Percentiles rank a stretch among this genome's conserved stretches.
phyloP scores from a whole-genome alignment of 345 rosid species.

The Ricinus communis region DNA sequence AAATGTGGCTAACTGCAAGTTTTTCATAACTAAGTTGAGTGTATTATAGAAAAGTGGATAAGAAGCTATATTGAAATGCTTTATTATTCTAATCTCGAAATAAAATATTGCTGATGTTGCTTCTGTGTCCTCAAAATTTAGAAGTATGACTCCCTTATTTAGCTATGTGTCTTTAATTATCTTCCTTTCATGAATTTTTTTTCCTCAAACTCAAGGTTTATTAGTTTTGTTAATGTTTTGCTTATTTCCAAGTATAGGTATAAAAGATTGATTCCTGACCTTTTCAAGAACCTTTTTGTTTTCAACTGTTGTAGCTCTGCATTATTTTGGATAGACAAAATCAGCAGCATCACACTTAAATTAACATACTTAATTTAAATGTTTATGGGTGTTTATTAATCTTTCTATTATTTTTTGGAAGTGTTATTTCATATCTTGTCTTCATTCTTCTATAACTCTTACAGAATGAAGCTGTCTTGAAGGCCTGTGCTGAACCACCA shows the following conservation, averaged over 20 bases:
- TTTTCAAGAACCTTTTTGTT: no score
- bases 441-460: no score
- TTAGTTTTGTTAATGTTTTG: neutral
- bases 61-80: neutral
- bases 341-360: neutral
- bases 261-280: no score
- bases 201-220: neutral
- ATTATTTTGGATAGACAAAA: neutral
- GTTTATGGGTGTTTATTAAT: neutral
- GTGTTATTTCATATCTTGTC: neutral
- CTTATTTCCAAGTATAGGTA: neutral
- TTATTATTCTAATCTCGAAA: no score
- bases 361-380: neutral
- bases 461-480: conserved; percentile 31
- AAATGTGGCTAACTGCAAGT: neutral
- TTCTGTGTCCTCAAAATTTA: neutral
- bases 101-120: neutral
- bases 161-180: neutral
- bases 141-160: neutral
- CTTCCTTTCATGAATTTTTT: neutral
- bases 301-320: neutral
- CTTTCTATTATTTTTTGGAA: neutral
- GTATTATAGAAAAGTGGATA: neutral
- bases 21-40: neutral
- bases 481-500: conserved; percentile 22